These are phyloP conservation scores for Aspergillus ostianus DNA, from an alignment of 495 filamentous ascomycete genomes.

Conservation along the genomic window DNA sequence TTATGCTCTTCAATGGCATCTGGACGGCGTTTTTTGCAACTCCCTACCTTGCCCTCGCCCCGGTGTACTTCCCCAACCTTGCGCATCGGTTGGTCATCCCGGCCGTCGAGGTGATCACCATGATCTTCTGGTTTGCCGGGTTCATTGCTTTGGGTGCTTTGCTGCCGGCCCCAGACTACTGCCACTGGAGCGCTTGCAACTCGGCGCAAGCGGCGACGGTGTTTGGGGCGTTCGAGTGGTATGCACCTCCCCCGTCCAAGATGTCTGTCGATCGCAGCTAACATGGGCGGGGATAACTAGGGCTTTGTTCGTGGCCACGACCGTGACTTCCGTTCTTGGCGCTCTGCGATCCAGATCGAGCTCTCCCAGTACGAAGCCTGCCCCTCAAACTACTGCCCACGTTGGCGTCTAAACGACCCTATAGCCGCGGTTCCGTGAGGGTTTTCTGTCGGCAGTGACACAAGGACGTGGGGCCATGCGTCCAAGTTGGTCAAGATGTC, in stretches of 20 bases:
- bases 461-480: not conserved
- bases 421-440: slow-evolving; percentile 17
- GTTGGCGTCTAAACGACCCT: slow-evolving; percentile 22
- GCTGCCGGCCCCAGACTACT: slow-evolving; percentile 46
- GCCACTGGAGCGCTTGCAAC: slow-evolving; percentile 46
- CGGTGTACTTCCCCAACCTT: slow-evolving; percentile 54
- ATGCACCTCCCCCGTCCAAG: slow-evolving; percentile 9
- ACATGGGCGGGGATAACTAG: slow-evolving; percentile 27
- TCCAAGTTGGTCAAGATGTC: no score
- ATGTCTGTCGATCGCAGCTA: slow-evolving; percentile 1
- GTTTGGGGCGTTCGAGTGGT: slow-evolving; percentile 60
- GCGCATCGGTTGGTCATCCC: slow-evolving; percentile 62
- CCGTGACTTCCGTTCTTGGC: slow-evolving; percentile 26
- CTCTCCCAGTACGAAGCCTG: slow-evolving; percentile 15
- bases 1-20: slow-evolving; percentile 70
- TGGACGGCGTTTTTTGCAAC: slow-evolving; percentile 68
- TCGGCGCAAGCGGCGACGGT: slow-evolving; percentile 51
- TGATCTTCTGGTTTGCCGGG: slow-evolving; percentile 85
- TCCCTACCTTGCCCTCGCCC: slow-evolving; percentile 62
- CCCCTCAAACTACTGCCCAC: slow-evolving; percentile 9
- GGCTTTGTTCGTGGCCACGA: slow-evolving; percentile 51
- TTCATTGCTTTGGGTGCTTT: slow-evolving; percentile 70
- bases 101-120: slow-evolving; percentile 67
- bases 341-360: slow-evolving; percentile 12
- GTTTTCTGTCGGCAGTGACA: not conserved